Conservation (phyloP, 768 basidiomycete species). For the Russula sp. region DNA sequence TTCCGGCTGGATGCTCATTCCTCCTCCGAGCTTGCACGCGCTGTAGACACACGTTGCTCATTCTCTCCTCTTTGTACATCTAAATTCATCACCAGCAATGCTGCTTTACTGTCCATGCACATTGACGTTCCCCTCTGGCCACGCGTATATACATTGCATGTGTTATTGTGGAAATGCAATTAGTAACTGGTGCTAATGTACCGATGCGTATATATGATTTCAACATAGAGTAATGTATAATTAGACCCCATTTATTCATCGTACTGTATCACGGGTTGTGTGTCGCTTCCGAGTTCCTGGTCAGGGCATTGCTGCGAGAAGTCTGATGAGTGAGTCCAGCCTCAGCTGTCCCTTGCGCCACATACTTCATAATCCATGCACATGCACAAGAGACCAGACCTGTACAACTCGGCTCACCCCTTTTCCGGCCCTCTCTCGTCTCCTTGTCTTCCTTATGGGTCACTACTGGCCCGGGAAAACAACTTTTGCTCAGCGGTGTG, state of each 20-base stretch:
- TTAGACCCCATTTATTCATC: neutral
- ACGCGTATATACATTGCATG: conserved; percentile 12
- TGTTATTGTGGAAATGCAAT: conserved; percentile 17
- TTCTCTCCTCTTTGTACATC: conserved; percentile 24
- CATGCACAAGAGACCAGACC: neutral
- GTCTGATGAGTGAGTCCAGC: neutral
- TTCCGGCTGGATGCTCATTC: neutral
- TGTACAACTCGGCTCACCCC: neutral
- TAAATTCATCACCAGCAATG: conserved; percentile 13
- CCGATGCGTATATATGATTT: conserved; percentile 20
- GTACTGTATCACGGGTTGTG: too few species aligned
- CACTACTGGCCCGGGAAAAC: neutral
- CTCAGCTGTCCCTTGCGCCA: neutral
- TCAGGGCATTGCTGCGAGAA: neutral
- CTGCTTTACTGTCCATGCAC: neutral
- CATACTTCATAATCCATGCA: neutral
- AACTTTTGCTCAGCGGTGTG: neutral
- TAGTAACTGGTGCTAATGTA: conserved; percentile 20
- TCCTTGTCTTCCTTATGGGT: neutral
- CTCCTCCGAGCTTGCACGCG: neutral
- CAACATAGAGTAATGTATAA: conserved; percentile 19
- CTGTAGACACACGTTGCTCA: conserved; percentile 16
- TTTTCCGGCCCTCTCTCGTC: neutral
- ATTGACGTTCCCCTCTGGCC: neutral
- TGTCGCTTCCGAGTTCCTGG: too few species aligned